Evolutionary conservation across 2,329 filamentous ascomycete genomes (phyloP).

Genomic region (Ophiostoma novo-ulmi): DNA sequence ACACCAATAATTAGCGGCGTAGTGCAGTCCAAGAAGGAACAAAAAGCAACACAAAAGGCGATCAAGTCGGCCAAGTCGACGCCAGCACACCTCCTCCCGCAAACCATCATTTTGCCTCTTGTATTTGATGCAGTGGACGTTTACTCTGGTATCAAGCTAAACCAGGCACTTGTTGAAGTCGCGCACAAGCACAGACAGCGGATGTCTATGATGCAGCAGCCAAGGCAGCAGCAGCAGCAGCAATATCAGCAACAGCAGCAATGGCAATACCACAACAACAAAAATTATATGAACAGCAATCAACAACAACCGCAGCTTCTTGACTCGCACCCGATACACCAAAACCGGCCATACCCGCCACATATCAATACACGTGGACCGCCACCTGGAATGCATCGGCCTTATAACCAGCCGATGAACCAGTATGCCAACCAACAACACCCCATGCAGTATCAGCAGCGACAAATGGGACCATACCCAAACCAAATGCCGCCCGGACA

Average conservation of each 20-base stretch:
- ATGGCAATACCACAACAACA: neutral
- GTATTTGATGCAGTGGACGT: constrained; percentile 69
- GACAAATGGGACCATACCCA: neutral
- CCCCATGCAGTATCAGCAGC: neutral
- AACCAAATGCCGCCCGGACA: neutral
- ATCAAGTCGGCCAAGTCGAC: constrained; percentile 32
- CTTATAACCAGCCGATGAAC: neutral
- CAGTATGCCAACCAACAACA: neutral
- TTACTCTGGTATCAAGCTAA: constrained; percentile 82
- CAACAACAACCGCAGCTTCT: neutral
- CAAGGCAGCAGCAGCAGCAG: constrained; percentile 22
- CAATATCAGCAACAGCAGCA: constrained; percentile 14
- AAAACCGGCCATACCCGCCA: neutral
- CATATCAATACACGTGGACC: neutral
- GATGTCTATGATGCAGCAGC: constrained; percentile 16
- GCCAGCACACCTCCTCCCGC: constrained; percentile 42
- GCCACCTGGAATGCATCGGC: neutral
- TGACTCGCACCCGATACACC: constrained; percentile 2
- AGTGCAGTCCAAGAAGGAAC: constrained; percentile 20
- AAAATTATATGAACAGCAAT: neutral
- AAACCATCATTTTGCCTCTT: constrained; percentile 72
- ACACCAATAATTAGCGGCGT: neutral
- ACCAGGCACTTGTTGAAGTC: constrained; percentile 66
- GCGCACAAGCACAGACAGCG: constrained; percentile 33
- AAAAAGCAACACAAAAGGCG: constrained; percentile 34